These are phyloP conservation scores for Cladophialophora bantiana DNA, from an alignment of 2,329 filamentous ascomycete genomes.

Conservation along the genomic window DNA sequence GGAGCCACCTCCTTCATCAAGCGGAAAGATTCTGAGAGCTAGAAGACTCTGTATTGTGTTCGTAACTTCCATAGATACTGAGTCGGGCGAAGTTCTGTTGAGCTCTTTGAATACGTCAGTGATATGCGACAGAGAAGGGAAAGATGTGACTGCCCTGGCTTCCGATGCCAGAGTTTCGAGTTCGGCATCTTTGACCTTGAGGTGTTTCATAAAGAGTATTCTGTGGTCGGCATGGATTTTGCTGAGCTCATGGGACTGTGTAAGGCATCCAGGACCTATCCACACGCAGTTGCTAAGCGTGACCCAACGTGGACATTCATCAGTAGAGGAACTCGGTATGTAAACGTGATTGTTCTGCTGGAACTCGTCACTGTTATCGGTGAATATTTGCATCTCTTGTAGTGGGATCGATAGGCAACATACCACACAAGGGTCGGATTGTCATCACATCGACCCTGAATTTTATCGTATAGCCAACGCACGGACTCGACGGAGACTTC, in stretches of 20 bases:
- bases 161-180: background rate
- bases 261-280: background rate
- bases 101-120: background rate
- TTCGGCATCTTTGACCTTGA: background rate
- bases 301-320: background rate
- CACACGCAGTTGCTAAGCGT: background rate
- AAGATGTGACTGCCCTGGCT: background rate
- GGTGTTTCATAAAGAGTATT: background rate
- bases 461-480: background rate
- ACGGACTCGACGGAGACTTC: background rate
- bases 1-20: background rate
- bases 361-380: background rate
- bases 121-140: background rate
- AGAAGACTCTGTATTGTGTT: background rate
- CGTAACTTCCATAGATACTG: background rate
- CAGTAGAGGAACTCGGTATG: background rate
- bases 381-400: background rate
- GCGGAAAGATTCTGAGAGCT: background rate
- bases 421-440: background rate
- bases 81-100: background rate
- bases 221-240: background rate
- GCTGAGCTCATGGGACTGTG: background rate
- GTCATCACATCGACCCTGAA: background rate
- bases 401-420: background rate
- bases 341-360: background rate